Percentiles rank a stretch among this genome's conserved stretches.
Evolutionary conservation across 2,329 filamentous ascomycete species (phyloP).

Genomic region (Lecanicillium sp.): DNA sequence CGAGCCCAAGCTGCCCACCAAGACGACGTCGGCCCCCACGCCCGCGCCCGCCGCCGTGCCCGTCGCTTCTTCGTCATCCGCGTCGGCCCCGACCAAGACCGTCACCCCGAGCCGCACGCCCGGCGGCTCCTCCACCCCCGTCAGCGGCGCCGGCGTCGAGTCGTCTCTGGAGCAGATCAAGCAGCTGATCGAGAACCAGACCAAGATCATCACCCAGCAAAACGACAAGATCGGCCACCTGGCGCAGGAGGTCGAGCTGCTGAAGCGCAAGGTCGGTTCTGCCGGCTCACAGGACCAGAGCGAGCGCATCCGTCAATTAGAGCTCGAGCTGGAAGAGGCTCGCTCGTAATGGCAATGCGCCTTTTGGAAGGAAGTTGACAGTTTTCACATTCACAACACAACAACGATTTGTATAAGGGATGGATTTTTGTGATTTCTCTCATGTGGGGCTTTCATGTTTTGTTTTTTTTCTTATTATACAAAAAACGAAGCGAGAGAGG

Average conservation of each 20-base stretch:
- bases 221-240: constrained; percentile 67
- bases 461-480: background rate
- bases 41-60: constrained; percentile 18
- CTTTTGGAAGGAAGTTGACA: background rate
- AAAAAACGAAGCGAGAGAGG: too few species aligned
- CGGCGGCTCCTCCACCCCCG: constrained; percentile 22
- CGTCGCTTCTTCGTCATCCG: constrained; percentile 19
- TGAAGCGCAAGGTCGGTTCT: constrained; percentile 70
- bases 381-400: too few species aligned
- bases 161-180: constrained; percentile 71
- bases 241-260: constrained; percentile 66
- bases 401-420: too few species aligned
- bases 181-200: constrained; percentile 68
- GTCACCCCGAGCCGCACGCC: constrained; percentile 29
- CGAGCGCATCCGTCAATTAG: constrained; percentile 61
- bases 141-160: constrained; percentile 42
- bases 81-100: constrained; percentile 17
- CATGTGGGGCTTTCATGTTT: background rate
- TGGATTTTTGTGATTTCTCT: background rate
- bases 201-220: constrained; percentile 69
- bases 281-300: constrained; percentile 53
- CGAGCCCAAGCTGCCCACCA: constrained; percentile 33
- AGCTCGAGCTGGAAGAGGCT: constrained; percentile 60
- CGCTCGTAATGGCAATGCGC: constrained; percentile 51
- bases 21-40: constrained; percentile 16